Percentiles rank a stretch among this genome's conserved stretches.
These are phyloP conservation scores for Pseudogymnoascus sp. DNA, from an alignment of 2,329 filamentous ascomycete genomes.

Conservation along the genomic window DNA sequence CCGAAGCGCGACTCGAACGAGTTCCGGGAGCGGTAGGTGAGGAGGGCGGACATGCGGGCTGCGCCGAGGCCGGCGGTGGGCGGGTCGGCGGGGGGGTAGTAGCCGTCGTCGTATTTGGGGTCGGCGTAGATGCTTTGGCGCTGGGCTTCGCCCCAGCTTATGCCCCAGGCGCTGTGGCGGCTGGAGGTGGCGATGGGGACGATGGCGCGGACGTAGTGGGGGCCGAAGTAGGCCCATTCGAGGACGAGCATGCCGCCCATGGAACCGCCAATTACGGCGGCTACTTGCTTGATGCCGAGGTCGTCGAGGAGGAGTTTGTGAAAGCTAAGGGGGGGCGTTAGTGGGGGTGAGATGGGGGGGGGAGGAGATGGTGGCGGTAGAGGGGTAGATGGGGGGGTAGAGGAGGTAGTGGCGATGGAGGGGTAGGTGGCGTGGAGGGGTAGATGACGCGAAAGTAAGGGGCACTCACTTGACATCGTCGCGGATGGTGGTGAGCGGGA, in stretches of 20 bases:
- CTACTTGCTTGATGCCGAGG: conserved; percentile 68
- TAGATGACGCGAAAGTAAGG: not conserved
- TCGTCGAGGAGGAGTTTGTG: conserved; percentile 76
- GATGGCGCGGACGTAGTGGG: conserved; percentile 70
- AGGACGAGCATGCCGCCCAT: conserved; percentile 88
- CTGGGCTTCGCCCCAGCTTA: conserved; percentile 84
- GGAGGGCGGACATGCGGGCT: conserved; percentile 89
- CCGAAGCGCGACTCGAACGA: conserved; percentile 96
- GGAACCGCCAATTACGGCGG: conserved; percentile 72
- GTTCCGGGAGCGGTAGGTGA: conserved; percentile 94
- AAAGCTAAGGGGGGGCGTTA: conserved; percentile 41
- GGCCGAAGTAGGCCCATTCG: conserved; percentile 86
- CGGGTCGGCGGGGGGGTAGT: conserved; percentile 81
- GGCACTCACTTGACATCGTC: conserved; percentile 81
- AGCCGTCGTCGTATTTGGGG: conserved; percentile 96
- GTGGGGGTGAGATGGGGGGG: conserved; percentile 14
- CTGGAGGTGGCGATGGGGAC: conserved; percentile 81
- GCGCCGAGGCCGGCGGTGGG: conserved; percentile 81
- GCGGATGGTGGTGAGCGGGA: conserved; percentile 87
- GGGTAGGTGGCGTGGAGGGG: no score
- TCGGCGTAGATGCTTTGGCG: conserved; percentile 94
- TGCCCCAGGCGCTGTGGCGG: conserved; percentile 80
- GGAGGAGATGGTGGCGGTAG: not conserved
- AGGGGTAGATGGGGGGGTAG: not conserved
- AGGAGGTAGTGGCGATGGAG: not conserved